These are phyloP conservation scores for Solanum chilense DNA, from an alignment of 257 asterid species.

Conservation along the genomic window DNA sequence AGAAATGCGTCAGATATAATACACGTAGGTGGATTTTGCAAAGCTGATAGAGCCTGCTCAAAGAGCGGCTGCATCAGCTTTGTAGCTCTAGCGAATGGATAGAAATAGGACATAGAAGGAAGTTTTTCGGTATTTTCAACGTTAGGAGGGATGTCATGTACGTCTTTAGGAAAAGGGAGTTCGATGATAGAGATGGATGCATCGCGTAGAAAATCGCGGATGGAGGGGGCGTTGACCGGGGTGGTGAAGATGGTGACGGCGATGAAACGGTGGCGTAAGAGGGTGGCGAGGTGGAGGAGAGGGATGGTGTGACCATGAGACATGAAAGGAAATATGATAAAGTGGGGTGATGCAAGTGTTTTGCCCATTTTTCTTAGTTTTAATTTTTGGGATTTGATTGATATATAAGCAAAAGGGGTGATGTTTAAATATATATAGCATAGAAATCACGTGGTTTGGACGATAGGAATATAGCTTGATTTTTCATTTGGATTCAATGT, in stretches of 20 bases:
- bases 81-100: conserved; percentile 25
- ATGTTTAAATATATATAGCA: background rate
- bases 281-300: conserved; percentile 57
- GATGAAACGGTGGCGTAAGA: conserved; percentile 38
- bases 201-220: conserved; percentile 26
- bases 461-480: background rate
- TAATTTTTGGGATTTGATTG: background rate
- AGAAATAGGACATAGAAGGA: conserved; percentile 27
- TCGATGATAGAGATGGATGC: conserved; percentile 22
- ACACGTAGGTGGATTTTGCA: conserved; percentile 32
- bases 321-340: conserved; percentile 60
- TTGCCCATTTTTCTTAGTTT: conserved; percentile 14
- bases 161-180: conserved; percentile 48
- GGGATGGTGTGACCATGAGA: conserved; percentile 72
- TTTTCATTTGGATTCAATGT: too few relatives aligned
- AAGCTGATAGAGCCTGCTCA: conserved; percentile 24
- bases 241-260: conserved; percentile 63
- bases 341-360: conserved; percentile 32
- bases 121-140: conserved; percentile 55
- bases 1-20: conserved; percentile 49
- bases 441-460: background rate
- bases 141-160: conserved; percentile 42
- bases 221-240: conserved; percentile 31
- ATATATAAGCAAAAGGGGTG: background rate
- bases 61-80: conserved; percentile 44